A percentile compares a stretch with the other conserved stretches of the same genome.
phyloP scores from a whole-genome alignment of 2,329 filamentous ascomycete species.

The Diaporthe nobilis region DNA sequence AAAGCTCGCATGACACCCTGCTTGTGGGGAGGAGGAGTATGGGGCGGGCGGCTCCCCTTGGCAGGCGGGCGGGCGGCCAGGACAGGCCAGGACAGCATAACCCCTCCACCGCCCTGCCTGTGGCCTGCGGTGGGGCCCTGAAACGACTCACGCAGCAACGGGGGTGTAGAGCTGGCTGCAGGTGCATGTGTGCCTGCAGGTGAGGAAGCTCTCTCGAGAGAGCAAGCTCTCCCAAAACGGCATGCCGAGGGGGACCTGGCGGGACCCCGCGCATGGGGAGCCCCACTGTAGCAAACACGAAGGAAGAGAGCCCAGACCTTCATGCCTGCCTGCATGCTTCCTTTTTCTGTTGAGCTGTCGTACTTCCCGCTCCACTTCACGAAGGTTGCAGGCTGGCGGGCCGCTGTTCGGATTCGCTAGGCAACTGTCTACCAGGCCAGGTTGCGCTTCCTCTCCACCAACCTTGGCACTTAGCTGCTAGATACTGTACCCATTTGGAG shows the following conservation, averaged over 20 bases:
- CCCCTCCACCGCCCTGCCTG: conserved; percentile 7
- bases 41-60: conserved; percentile 10
- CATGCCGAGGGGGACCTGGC: neutral
- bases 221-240: conserved; percentile 2
- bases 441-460: neutral
- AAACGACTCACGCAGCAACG: conserved; percentile 24
- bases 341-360: conserved; percentile 10
- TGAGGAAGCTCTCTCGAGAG: neutral
- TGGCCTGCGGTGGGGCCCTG: conserved; percentile 6
- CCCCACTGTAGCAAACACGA: conserved; percentile 26
- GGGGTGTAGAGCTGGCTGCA: neutral
- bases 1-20: conserved; percentile 28
- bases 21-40: conserved; percentile 4
- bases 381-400: neutral
- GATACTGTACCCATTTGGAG: no score
- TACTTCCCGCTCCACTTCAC: neutral
- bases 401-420: neutral
- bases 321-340: neutral
- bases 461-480: neutral
- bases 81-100: neutral
- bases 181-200: neutral
- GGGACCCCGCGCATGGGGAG: conserved; percentile 27
- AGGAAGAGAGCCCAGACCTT: conserved; percentile 8
- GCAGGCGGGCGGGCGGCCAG: neutral
- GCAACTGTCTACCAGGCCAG: neutral